phyloP scores from a whole-genome alignment of 257 asterid species.

The Solanum ossicruentum region DNA sequence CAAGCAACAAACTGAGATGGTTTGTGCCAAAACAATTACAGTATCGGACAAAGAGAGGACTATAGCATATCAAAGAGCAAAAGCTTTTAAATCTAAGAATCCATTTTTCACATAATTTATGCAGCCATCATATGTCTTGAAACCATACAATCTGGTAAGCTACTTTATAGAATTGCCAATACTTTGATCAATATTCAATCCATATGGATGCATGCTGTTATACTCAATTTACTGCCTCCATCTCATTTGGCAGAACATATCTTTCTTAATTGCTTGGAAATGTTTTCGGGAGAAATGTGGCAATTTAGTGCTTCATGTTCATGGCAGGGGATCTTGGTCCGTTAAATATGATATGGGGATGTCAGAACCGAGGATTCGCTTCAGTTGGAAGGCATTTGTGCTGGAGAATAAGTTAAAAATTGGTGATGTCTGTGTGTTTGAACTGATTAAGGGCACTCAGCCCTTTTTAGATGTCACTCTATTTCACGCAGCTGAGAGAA shows the following conservation, averaged over 20 bases:
- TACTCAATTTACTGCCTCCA: not conserved
- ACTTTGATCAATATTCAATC: not conserved
- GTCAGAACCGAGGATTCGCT: not conserved
- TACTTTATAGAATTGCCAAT: not conserved
- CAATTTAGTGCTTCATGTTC: not conserved
- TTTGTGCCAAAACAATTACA: not conserved
- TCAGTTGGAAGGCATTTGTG: slow-evolving; percentile 2
- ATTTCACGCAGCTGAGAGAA: not conserved
- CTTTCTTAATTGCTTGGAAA: not conserved
- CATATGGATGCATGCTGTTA: not conserved
- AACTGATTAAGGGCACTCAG: not conserved
- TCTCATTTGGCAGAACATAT: not conserved
- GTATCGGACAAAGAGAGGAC: not conserved
- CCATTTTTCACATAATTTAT: not conserved
- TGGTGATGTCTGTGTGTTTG: slow-evolving; percentile 10
- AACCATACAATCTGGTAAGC: not conserved
- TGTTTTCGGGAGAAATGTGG: not conserved
- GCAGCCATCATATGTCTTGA: not conserved
- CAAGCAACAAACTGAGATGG: not conserved
- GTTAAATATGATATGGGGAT: not conserved
- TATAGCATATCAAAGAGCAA: not conserved
- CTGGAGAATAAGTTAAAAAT: not conserved
- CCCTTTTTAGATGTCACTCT: not conserved
- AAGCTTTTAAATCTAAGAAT: not conserved
- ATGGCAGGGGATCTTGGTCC: not conserved